Percentiles rank a stretch among this genome's conserved stretches.
Evolutionary conservation across 768 basidiomycete species (phyloP).

Genomic region (Kwoniella sp.): DNA sequence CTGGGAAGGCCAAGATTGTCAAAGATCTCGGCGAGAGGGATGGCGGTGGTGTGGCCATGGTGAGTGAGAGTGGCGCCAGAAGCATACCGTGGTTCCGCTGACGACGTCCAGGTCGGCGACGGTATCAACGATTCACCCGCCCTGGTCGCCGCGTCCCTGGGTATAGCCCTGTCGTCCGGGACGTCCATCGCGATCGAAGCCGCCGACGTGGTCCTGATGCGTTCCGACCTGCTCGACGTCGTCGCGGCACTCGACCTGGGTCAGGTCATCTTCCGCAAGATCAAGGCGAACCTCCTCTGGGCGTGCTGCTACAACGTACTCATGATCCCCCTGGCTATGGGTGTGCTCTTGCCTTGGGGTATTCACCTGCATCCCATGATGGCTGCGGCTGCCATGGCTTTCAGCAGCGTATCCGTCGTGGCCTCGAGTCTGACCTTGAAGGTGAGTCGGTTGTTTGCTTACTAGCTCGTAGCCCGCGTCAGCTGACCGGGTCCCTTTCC

Average conservation of each 20-base stretch:
- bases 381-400: constrained; percentile 98
- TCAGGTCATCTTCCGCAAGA: constrained; percentile 78
- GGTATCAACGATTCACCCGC: constrained; percentile 99
- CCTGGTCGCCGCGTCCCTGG: constrained; percentile 89
- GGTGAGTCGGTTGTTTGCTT: constrained; percentile 46
- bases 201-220: constrained; percentile 96
- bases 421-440: constrained; percentile 78
- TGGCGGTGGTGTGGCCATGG: constrained; percentile 82
- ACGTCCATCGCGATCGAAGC: constrained; percentile 98
- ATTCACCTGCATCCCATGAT: constrained; percentile 95
- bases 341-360: constrained; percentile 84
- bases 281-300: constrained; percentile 90
- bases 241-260: constrained; percentile 93
- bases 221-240: constrained; percentile 91
- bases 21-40: constrained; percentile 71
- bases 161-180: constrained; percentile 91
- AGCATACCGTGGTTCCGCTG: background rate
- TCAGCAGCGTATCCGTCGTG: constrained; percentile 93
- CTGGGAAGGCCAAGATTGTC: constrained; percentile 85
- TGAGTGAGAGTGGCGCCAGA: constrained; percentile 49
- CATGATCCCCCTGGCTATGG: constrained; percentile 97
- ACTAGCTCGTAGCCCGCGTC: background rate
- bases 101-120: constrained; percentile 72
- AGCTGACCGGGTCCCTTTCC: background rate
- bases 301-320: constrained; percentile 90